A percentile compares a stretch with the other conserved stretches of the same genome.
Conservation (phyloP, 148 eudicot species). For the Camellia sinensis region DNA sequence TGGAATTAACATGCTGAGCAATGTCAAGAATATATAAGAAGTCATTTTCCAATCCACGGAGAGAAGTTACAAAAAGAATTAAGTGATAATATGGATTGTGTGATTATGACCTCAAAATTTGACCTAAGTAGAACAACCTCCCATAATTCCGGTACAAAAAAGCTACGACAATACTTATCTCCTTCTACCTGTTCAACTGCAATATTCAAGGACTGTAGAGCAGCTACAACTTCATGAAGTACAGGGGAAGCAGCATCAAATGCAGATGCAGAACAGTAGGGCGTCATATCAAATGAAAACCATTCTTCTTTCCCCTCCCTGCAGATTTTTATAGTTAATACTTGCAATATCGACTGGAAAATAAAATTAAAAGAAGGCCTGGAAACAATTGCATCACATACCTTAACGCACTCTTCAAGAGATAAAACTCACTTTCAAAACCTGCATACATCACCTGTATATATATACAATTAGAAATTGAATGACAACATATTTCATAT, state of each 20-base stretch:
- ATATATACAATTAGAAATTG: constrained; percentile 18
- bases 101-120: too few relatives aligned
- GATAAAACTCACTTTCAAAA: constrained; percentile 88
- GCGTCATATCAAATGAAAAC: constrained; percentile 70
- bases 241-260: constrained; percentile 86
- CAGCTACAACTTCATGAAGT: constrained; percentile 52
- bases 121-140: not conserved
- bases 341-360: constrained; percentile 13
- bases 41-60: too few relatives aligned
- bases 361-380: constrained; percentile 6
- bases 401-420: constrained; percentile 59
- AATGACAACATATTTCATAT: constrained; percentile 12
- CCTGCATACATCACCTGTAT: constrained; percentile 90
- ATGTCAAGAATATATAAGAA: too few relatives aligned
- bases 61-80: too few relatives aligned
- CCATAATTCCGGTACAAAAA: not conserved
- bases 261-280: constrained; percentile 80
- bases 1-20: not conserved
- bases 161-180: not conserved
- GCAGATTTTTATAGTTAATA: constrained; percentile 22
- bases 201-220: constrained; percentile 69
- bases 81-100: too few relatives aligned
- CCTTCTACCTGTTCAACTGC: constrained; percentile 77
- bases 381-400: constrained; percentile 23
- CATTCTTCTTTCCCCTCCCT: constrained; percentile 86